These are phyloP conservation scores for Scheffersomyces cryptocercus DNA, from an alignment of 1,139 yeast species.

Conservation along the genomic window DNA sequence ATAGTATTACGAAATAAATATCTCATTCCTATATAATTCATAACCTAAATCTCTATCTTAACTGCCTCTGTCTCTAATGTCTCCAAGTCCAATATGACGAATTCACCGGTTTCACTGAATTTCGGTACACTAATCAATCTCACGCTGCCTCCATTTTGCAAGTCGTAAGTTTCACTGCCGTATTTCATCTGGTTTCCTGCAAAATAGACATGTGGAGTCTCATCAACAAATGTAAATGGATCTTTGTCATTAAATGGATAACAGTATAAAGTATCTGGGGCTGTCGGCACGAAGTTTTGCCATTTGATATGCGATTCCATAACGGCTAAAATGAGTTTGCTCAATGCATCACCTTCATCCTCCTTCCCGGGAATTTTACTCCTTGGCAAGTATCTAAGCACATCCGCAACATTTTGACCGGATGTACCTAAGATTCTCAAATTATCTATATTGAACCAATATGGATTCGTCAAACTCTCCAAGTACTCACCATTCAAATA, in stretches of 20 bases:
- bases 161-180: slow-evolving; percentile 33
- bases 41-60: slow-evolving; percentile 5
- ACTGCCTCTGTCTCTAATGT: slow-evolving; percentile 56
- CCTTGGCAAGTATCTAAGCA: slow-evolving; percentile 55
- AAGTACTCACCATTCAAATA: slow-evolving; percentile 42
- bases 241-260: slow-evolving; percentile 82
- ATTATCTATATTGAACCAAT: slow-evolving; percentile 56
- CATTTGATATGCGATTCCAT: slow-evolving; percentile 73
- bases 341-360: slow-evolving; percentile 23
- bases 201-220: slow-evolving; percentile 83
- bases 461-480: slow-evolving; percentile 71
- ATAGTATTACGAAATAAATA: no score
- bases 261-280: slow-evolving; percentile 92
- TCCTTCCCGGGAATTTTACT: slow-evolving; percentile 14
- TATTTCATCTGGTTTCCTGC: slow-evolving; percentile 79
- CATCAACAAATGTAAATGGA: slow-evolving; percentile 69
- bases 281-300: slow-evolving; percentile 91
- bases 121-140: slow-evolving; percentile 70
- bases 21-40: no score
- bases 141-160: slow-evolving; percentile 34
- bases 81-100: slow-evolving; percentile 65
- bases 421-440: slow-evolving; percentile 66
- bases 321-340: slow-evolving; percentile 39
- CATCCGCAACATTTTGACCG: slow-evolving; percentile 84
- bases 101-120: slow-evolving; percentile 63